Evolutionary conservation across 305 asterid species (phyloP), one percentile per base, ranked within the genome.

Genomic region (Coffea humblotiana): DNA sequence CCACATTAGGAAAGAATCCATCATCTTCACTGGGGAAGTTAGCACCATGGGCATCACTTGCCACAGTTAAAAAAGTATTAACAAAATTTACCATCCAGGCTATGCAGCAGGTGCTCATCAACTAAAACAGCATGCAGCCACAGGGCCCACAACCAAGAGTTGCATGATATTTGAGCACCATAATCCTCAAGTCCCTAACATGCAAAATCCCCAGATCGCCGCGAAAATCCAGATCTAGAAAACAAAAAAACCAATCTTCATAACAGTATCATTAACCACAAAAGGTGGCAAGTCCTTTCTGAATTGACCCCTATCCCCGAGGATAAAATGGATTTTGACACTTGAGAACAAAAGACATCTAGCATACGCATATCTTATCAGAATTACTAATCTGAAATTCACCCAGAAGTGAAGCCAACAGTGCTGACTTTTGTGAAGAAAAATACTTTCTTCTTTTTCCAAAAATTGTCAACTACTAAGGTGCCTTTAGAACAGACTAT

Each of bases 191-290:
- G 91, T 80, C 86, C 88, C 91, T 91, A 90, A 88, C 77, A 87
- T 71, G 96, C 93, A 92, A 32, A 32, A 92, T 91, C 93, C 96
- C 89, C 93, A 89, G 88, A 91, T 87, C 88, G 87, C 96, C 86
- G 83, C 77, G 84, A 76, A 90, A 85, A 83, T 90, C 92, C 90
- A 83, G 80, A 88, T 90, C 96, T 89, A 91, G 86, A 88, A 86
- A 88, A 88, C 85, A 89, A 83, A 89, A 84, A 87, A 87, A 79
- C 88, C 87, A 87, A 82, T 81, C 90, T 89, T 87, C 90, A 85
- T 82, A 86, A 82, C 83, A 79, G 82, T 78, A 88, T 80, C 72
- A 81, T 80, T 74, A 81, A 74, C 80, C 85, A 84, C 75, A 74
- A 84, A 80, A 10, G 52, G 52, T 81, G 79, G 68, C 71, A 69